Conservation (phyloP, 176 grass and related monocot species). For the Saccharum officinarum region DNA sequence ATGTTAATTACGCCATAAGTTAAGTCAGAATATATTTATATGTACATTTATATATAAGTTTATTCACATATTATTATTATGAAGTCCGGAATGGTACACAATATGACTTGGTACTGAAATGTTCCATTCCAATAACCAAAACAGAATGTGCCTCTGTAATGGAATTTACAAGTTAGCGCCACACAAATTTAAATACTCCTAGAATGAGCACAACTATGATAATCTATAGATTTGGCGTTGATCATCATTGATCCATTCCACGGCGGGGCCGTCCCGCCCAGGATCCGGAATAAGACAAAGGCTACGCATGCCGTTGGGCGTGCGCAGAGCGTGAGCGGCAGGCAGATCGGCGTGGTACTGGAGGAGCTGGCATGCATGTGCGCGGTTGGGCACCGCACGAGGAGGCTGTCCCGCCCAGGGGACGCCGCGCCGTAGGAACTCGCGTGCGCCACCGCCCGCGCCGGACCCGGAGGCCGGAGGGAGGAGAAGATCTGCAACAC, state of each 20-base stretch:
- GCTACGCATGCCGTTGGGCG: not conserved
- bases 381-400: slow-evolving; percentile 16
- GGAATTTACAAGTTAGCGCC: not conserved
- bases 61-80: no score
- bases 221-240: not conserved
- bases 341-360: not conserved
- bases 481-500: not conserved
- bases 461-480: no score
- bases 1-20: no score
- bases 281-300: not conserved
- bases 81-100: no score
- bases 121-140: no score
- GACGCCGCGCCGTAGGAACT: slow-evolving; percentile 17
- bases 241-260: not conserved
- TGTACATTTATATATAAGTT: no score
- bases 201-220: no score
- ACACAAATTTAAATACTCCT: not conserved
- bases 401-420: slow-evolving; percentile 12
- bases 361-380: slow-evolving; percentile 6
- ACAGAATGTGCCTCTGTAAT: no score
- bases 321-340: not conserved
- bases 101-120: no score
- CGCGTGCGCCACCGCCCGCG: no score
- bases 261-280: not conserved
- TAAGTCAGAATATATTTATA: no score